Evolutionary conservation across 805 yeast genomes (phyloP).

Genomic region (Isabelozyma pseudorhagii): DNA sequence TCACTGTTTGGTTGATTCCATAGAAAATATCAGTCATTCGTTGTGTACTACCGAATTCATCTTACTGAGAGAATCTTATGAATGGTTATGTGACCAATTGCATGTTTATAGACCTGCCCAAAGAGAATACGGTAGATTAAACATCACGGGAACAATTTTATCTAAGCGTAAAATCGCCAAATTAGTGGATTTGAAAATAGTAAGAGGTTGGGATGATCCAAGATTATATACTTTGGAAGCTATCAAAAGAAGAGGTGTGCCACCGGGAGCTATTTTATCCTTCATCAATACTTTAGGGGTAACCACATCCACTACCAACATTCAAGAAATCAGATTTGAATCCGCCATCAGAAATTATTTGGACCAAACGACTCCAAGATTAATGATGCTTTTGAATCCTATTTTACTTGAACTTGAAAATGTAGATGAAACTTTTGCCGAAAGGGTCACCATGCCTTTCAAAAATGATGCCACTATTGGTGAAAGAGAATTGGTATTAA

Average conservation of each 20-base stretch:
- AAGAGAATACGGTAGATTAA: slow-evolving; percentile 96
- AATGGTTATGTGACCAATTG: slow-evolving; percentile 95
- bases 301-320: slow-evolving; percentile 88
- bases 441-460: slow-evolving; percentile 74
- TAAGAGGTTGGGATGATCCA: slow-evolving; percentile 98
- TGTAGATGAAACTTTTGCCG: slow-evolving; percentile 69
- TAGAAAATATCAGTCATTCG: slow-evolving; percentile 94
- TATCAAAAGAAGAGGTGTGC: slow-evolving; percentile 94
- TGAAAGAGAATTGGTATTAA: slow-evolving; percentile 63
- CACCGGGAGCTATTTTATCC: slow-evolving; percentile 94
- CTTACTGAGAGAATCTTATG: slow-evolving; percentile 90
- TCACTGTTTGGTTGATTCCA: slow-evolving; percentile 96
- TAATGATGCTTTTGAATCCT: slow-evolving; percentile 91
- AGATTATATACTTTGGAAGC: slow-evolving; percentile 93
- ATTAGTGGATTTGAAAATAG: slow-evolving; percentile 75
- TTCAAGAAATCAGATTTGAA: slow-evolving; percentile 88
- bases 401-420: slow-evolving; percentile 80
- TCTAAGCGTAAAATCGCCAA: slow-evolving; percentile 95
- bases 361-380: slow-evolving; percentile 89
- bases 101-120: slow-evolving; percentile 98
- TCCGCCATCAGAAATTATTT: slow-evolving; percentile 81
- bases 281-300: slow-evolving; percentile 96
- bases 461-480: slow-evolving; percentile 76
- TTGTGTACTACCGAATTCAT: slow-evolving; percentile 95
- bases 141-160: slow-evolving; percentile 89